Evolutionary conservation across 2,329 filamentous ascomycete genomes (phyloP).

Genomic region (Fusarium tjaetaba): DNA sequence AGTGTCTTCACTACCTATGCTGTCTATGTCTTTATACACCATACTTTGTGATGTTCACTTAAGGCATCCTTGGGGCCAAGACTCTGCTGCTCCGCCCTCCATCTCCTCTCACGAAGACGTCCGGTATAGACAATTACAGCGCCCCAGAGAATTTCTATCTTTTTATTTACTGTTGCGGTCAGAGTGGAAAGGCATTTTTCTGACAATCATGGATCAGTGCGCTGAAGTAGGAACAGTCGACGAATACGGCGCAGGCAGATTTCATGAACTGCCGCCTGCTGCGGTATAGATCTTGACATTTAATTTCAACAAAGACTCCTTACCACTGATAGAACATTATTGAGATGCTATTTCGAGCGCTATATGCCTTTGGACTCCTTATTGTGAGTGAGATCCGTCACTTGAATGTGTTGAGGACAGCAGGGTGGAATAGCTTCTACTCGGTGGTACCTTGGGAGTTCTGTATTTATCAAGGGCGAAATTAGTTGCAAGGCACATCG

Average conservation of each 20-base stretch:
- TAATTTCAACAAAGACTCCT: too few species aligned
- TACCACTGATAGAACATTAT: too few species aligned
- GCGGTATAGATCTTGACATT: too few species aligned
- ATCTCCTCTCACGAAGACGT: not conserved
- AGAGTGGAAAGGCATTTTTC: not conserved
- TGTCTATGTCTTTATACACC: not conserved
- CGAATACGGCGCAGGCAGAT: not conserved
- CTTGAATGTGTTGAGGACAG: too few species aligned
- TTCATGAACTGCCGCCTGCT: not conserved
- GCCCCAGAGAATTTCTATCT: not conserved
- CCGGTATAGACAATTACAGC: not conserved
- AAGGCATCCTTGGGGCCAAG: not conserved
- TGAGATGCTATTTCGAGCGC: too few species aligned
- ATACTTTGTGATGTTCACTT: not conserved
- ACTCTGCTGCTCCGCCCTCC: not conserved
- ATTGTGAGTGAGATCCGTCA: not conserved
- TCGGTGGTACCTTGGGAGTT: not conserved
- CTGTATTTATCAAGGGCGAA: fast-evolving
- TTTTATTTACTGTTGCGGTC: too few species aligned
- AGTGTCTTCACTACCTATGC: not conserved
- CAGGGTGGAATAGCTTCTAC: not conserved
- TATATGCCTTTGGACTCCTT: not conserved
- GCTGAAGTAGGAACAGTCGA: not conserved
- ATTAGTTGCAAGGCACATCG: too few species aligned
- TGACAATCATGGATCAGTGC: not conserved